phyloP scores from a whole-genome alignment of 1,284 basidiomycete species.

The Ceratobasidium sp. region DNA sequence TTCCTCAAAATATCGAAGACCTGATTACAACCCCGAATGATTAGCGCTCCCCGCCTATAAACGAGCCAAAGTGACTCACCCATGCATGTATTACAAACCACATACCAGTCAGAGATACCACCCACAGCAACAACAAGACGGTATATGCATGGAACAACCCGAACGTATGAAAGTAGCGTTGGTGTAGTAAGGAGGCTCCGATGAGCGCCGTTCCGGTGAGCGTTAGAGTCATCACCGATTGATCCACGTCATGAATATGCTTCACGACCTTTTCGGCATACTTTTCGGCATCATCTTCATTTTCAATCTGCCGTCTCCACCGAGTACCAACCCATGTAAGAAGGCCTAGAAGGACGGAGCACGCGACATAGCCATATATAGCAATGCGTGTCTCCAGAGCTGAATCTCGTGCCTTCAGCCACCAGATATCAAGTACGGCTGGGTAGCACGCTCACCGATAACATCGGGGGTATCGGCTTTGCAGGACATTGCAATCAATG shows the following conservation, averaged over 20 bases:
- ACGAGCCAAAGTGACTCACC: conserved; percentile 1
- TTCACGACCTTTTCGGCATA: conserved; percentile 27
- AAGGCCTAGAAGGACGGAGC: conserved; percentile 25
- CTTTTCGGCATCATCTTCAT: background rate
- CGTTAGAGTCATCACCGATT: conserved; percentile 22
- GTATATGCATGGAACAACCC: conserved; percentile 31
- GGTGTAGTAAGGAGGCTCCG: conserved; percentile 6
- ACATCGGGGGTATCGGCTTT: conserved; percentile 5
- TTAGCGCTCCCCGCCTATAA: background rate
- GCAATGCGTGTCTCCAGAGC: conserved; percentile 29
- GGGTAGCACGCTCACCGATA: conserved; percentile 3
- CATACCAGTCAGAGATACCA: conserved; percentile 35
- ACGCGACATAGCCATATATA: conserved; percentile 24
- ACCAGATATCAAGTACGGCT: background rate
- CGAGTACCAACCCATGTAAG: conserved; percentile 9
- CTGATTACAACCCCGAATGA: background rate
- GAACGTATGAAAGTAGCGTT: conserved; percentile 19
- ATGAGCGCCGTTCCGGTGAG: conserved; percentile 35
- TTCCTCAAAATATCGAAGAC: conserved; percentile 33
- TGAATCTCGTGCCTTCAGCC: background rate
- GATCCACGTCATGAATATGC: conserved; percentile 26
- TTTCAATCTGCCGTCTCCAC: conserved; percentile 10
- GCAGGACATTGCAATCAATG: conserved; percentile 2
- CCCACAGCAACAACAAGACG: conserved; percentile 31
- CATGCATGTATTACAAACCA: conserved; percentile 41